Percentiles rank a stretch among this genome's conserved stretches.
phyloP scores from a whole-genome alignment of 2,329 filamentous ascomycete genomes.

The Ceratocystiopsis minuta region DNA sequence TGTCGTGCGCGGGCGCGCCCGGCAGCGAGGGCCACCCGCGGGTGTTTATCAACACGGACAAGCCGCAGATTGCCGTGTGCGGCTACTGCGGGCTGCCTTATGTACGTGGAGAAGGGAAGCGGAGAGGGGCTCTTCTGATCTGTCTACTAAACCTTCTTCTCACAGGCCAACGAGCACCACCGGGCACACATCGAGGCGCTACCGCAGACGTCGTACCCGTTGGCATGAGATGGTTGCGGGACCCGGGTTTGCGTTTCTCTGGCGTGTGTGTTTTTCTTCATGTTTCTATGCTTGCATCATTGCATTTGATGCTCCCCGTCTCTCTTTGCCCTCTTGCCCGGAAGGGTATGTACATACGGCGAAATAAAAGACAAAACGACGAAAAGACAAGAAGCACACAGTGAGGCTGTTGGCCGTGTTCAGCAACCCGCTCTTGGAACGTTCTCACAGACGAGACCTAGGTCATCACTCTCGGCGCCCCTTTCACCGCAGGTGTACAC shows the following conservation, averaged over 20 bases:
- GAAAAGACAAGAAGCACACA: neutral
- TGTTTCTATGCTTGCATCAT: too few relatives aligned
- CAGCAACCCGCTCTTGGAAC: too few relatives aligned
- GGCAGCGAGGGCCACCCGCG: conserved; percentile 78
- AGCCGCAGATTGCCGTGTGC: conserved; percentile 76
- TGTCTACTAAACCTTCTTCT: neutral
- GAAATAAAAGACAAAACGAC: neutral
- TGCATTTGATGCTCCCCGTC: too few relatives aligned
- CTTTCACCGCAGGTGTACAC: too few relatives aligned
- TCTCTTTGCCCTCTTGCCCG: too few relatives aligned
- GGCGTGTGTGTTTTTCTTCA: too few relatives aligned
- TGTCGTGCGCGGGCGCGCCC: conserved; percentile 82
- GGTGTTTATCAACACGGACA: conserved; percentile 96
- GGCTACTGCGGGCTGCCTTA: conserved; percentile 87
- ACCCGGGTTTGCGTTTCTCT: too few relatives aligned
- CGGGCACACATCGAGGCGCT: conserved; percentile 68
- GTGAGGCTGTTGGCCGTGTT: neutral
- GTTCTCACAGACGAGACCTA: too few relatives aligned
- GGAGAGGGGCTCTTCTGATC: neutral
- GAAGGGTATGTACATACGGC: conserved; percentile 1
- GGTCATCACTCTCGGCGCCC: too few relatives aligned
- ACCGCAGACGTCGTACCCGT: conserved; percentile 63
- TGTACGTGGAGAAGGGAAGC: conserved; percentile 34
- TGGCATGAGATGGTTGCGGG: conserved; percentile 20
- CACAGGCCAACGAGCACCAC: conserved; percentile 81